phyloP scores from a whole-genome alignment of 2,329 filamentous ascomycete species.

The Claviceps sp. region DNA sequence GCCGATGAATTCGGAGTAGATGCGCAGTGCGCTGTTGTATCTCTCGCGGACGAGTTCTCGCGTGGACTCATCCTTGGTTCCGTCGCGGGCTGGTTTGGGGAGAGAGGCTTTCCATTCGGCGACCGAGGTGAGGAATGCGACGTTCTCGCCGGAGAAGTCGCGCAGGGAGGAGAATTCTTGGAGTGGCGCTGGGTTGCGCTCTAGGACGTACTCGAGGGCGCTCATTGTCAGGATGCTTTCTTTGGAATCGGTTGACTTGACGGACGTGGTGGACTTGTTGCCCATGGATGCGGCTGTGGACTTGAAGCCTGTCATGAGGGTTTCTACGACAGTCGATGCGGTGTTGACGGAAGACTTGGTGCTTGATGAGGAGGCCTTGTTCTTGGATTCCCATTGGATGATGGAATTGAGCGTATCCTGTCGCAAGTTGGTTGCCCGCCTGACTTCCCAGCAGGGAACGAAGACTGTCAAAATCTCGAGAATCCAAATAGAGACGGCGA shows the following conservation, averaged over 20 bases:
- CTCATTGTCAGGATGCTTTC: constrained; percentile 43
- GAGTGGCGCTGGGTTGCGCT: constrained; percentile 44
- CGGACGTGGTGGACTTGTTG: constrained; percentile 7
- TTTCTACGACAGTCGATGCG: constrained; percentile 13
- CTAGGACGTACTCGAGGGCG: constrained; percentile 47
- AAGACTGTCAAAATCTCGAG: constrained; percentile 50
- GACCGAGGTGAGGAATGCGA: constrained; percentile 50
- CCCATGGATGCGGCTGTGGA: constrained; percentile 12
- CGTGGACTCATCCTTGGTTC: constrained; percentile 9
- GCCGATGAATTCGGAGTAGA: constrained; percentile 49
- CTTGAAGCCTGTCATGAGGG: constrained; percentile 14
- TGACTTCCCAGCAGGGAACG: constrained; percentile 46
- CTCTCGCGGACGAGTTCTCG: constrained; percentile 26
- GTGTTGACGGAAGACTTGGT: constrained; percentile 10
- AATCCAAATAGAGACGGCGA: constrained; percentile 40
- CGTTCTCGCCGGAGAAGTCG: constrained; percentile 60
- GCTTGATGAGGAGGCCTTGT: constrained; percentile 12
- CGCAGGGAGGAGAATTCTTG: constrained; percentile 50
- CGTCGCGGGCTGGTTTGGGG: constrained; percentile 12
- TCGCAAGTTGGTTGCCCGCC: constrained; percentile 25
- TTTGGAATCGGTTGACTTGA: constrained; percentile 11
- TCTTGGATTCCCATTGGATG: constrained; percentile 28
- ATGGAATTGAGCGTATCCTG: constrained; percentile 31
- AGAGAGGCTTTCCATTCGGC: constrained; percentile 37
- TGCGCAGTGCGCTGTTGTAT: constrained; percentile 45